Percentiles rank a stretch among this genome's conserved stretches.
Conservation (phyloP, 2,329 filamentous ascomycete species). For the Claviceps maximensis region DNA sequence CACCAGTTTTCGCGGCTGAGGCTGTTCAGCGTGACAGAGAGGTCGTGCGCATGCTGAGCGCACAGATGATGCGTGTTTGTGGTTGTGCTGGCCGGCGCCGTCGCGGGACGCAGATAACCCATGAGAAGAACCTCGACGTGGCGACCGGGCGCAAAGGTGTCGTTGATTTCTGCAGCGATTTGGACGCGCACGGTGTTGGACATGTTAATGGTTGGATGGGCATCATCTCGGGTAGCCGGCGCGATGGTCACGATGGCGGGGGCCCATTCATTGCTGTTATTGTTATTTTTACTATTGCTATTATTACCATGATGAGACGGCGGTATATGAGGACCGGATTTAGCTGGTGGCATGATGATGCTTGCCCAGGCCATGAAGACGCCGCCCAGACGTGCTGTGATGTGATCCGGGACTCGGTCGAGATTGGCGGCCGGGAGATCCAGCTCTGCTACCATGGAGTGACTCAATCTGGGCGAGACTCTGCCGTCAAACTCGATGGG, state of each 20-base stretch:
- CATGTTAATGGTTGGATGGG: constrained; percentile 29
- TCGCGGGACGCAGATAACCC: constrained; percentile 38
- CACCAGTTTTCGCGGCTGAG: constrained; percentile 33
- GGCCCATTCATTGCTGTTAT: constrained; percentile 34
- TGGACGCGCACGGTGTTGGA: constrained; percentile 40
- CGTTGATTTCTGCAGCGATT: constrained; percentile 37
- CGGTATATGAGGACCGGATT: too few species aligned
- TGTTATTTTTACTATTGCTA: constrained; percentile 1
- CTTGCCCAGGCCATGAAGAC: constrained; percentile 52
- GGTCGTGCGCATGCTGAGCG: constrained; percentile 25
- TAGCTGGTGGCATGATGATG: too few species aligned
- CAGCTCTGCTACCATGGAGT: constrained; percentile 21
- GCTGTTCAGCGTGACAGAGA: constrained; percentile 30
- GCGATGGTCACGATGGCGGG: constrained; percentile 45
- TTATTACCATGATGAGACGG: too few species aligned
- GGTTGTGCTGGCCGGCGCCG: constrained; percentile 7
- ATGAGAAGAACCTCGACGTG: constrained; percentile 43
- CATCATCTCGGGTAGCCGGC: constrained; percentile 29
- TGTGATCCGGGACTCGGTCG: constrained; percentile 33
- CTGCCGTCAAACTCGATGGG: constrained; percentile 38
- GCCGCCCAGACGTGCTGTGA: constrained; percentile 42
- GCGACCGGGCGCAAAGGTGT: constrained; percentile 24
- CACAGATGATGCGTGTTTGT: constrained; percentile 13
- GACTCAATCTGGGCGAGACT: constrained; percentile 31
- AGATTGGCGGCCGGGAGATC: constrained; percentile 43